Conservation (phyloP, 208 protist genomes). For the Leishmania tropica region DNA sequence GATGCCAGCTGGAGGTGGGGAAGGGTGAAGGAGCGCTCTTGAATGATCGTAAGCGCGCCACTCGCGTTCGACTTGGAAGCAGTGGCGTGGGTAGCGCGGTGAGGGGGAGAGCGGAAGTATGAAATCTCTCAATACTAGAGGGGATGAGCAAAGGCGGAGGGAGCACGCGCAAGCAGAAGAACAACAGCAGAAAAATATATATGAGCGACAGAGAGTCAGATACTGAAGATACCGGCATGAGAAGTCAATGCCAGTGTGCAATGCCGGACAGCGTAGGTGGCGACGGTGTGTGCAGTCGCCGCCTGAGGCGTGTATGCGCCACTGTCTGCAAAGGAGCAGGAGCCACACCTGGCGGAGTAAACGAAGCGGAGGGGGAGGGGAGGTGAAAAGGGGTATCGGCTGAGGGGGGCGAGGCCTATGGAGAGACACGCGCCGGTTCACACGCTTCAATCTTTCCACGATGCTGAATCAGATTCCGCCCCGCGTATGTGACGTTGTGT, state of each 20-base stretch:
- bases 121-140: background rate
- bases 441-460: background rate
- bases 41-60: background rate
- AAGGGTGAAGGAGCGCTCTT: background rate
- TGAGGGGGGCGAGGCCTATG: background rate
- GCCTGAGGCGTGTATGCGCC: background rate
- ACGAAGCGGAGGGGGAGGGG: background rate
- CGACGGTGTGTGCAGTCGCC: background rate
- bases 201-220: background rate
- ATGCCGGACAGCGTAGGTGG: background rate
- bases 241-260: background rate
- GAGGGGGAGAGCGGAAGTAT: background rate
- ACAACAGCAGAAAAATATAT: background rate
- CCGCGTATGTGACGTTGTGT: background rate
- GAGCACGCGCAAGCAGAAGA: background rate
- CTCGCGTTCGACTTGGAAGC: background rate
- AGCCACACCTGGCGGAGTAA: background rate
- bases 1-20: background rate
- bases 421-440: background rate
- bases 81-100: background rate
- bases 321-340: background rate
- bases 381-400: too few relatives aligned
- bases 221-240: background rate
- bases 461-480: background rate
- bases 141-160: background rate